Percentiles rank a stretch among this genome's conserved stretches.
Conservation (phyloP, 2,329 filamentous ascomycete species). For the Cladosporium sp. region DNA sequence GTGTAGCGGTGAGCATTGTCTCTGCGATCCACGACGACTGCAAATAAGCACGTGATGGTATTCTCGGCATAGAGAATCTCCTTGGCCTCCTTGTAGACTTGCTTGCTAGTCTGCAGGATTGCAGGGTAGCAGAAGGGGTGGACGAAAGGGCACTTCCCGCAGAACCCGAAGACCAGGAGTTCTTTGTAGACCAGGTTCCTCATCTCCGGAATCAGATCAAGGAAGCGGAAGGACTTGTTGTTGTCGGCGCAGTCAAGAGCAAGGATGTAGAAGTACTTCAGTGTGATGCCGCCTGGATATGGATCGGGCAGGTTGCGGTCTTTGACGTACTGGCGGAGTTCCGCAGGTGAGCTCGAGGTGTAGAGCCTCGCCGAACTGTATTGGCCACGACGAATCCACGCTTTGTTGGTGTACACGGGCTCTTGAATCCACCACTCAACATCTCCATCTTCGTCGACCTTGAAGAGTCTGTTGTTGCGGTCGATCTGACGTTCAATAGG, state of each 20-base stretch:
- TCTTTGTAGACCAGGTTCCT: constrained; percentile 25
- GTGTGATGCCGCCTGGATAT: constrained; percentile 22
- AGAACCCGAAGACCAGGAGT: constrained; percentile 20
- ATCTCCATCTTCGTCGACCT: not conserved
- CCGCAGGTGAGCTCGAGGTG: constrained; percentile 12
- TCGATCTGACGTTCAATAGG: not conserved
- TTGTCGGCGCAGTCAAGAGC: constrained; percentile 21
- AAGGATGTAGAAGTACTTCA: constrained; percentile 26
- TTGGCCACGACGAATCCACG: not conserved
- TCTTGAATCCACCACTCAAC: constrained; percentile 2
- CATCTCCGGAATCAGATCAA: constrained; percentile 29
- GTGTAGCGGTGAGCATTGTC: too few species aligned
- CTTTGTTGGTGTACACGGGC: constrained; percentile 8
- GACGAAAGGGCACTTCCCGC: not conserved
- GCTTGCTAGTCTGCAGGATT: constrained; percentile 22
- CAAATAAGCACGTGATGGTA: not conserved
- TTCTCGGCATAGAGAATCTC: constrained; percentile 29
- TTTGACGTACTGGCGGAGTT: constrained; percentile 23
- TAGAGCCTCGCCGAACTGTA: constrained; percentile 3
- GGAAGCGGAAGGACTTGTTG: constrained; percentile 23
- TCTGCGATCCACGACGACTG: not conserved
- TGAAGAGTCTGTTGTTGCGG: constrained; percentile 12
- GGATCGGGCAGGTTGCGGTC: constrained; percentile 24
- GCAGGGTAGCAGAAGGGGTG: not conserved
- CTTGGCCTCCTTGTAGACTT: constrained; percentile 28